Percentiles rank a stretch among this genome's conserved stretches.
These are phyloP conservation scores for Russula griseocarnosa DNA, from an alignment of 768 basidiomycete species.

Conservation along the genomic window DNA sequence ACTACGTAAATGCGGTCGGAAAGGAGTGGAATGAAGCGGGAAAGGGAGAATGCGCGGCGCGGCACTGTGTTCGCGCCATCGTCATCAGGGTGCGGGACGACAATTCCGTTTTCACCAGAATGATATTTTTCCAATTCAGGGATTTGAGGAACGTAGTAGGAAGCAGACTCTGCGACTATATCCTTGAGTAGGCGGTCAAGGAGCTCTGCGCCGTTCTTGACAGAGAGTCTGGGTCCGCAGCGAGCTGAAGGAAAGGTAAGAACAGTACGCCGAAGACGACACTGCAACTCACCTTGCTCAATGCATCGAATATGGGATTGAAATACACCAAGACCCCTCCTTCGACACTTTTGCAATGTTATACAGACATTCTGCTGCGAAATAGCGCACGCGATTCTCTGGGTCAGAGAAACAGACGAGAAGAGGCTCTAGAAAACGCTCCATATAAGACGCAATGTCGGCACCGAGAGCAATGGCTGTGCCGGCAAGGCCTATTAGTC, in stretches of 20 bases:
- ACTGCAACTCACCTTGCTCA: constrained; percentile 75
- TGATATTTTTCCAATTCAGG: constrained; percentile 71
- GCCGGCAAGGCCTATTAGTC: constrained; percentile 92
- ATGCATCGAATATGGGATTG: constrained; percentile 96
- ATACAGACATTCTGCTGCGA: constrained; percentile 96
- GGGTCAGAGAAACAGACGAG: constrained; percentile 89
- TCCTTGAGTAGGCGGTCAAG: constrained; percentile 97
- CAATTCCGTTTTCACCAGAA: constrained; percentile 49
- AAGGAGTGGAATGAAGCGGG: constrained; percentile 90
- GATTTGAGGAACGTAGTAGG: constrained; percentile 87
- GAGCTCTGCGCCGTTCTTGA: constrained; percentile 97
- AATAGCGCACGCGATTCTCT: constrained; percentile 94
- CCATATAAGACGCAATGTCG: constrained; percentile 91
- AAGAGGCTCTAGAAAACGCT: constrained; percentile 84
- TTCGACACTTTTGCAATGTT: constrained; percentile 98
- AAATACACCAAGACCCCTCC: constrained; percentile 93
- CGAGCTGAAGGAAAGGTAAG: constrained; percentile 55
- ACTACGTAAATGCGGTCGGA: constrained; percentile 92
- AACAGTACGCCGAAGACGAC: neutral
- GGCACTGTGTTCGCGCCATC: constrained; percentile 38
- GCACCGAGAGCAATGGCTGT: constrained; percentile 96
- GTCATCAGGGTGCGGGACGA: constrained; percentile 62
- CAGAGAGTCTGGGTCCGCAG: constrained; percentile 94
- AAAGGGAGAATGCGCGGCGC: constrained; percentile 85
- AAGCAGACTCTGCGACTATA: constrained; percentile 94